Evolutionary conservation across 176 grass and related monocot species (phyloP).

Genomic region (Phragmites australis): DNA sequence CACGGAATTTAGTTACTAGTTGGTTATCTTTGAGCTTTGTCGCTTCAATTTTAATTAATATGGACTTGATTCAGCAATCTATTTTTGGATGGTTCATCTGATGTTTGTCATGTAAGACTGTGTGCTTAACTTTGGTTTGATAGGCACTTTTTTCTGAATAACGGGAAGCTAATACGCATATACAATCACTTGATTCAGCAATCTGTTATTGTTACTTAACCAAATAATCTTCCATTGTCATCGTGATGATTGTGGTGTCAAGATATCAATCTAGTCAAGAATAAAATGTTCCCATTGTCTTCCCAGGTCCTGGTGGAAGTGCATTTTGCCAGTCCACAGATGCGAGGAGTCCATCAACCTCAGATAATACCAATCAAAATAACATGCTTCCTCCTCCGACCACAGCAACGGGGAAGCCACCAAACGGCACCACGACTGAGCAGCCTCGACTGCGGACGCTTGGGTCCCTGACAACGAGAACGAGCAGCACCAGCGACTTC

Average conservation of each 20-base stretch:
- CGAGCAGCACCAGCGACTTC: slow-evolving; percentile 31
- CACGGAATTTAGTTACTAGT: neutral
- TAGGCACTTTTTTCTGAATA: neutral
- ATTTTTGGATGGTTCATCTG: neutral
- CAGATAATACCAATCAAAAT: slow-evolving; percentile 36
- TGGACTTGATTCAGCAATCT: neutral
- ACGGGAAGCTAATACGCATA: neutral
- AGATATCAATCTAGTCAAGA: neutral
- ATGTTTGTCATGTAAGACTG: neutral
- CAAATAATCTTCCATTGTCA: neutral
- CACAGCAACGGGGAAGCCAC: slow-evolving; percentile 6
- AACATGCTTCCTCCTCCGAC: slow-evolving; percentile 4
- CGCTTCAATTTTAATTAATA: neutral
- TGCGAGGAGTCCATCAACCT: slow-evolving; percentile 25
- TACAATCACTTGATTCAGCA: neutral
- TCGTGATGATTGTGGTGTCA: neutral
- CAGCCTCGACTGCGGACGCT: slow-evolving; percentile 41
- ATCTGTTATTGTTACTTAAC: neutral
- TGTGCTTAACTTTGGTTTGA: neutral
- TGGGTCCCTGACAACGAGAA: slow-evolving; percentile 44
- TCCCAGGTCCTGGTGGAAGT: slow-evolving; percentile 31
- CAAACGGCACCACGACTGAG: neutral
- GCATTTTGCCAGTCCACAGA: slow-evolving; percentile 26
- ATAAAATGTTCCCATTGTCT: neutral
- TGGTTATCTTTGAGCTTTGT: neutral